Evolutionary conservation across 202 grass and related monocot genomes (phyloP).

Genomic region (Panicum hallii): DNA sequence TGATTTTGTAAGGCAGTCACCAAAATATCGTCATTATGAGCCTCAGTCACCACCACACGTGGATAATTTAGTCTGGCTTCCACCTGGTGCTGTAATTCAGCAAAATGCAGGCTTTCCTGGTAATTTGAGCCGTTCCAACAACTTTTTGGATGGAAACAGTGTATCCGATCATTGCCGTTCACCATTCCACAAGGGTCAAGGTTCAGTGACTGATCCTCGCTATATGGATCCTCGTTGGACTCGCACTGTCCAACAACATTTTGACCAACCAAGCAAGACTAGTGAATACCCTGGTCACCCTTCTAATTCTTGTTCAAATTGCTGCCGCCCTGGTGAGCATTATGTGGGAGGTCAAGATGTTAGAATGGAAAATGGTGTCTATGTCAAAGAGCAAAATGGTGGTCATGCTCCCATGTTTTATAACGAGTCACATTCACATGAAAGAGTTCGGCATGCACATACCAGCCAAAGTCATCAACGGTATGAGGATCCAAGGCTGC

Average conservation of each 20-base stretch:
- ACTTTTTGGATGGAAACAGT: slow-evolving; percentile 65
- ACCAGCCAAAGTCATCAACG: slow-evolving; percentile 63
- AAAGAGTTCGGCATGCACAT: slow-evolving; percentile 60
- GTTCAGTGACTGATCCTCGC: slow-evolving; percentile 56
- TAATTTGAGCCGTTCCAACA: slow-evolving; percentile 65
- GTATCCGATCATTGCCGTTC: slow-evolving; percentile 67
- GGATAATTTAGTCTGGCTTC: slow-evolving; percentile 75
- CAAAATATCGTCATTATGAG: slow-evolving; percentile 66
- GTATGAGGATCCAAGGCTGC: slow-evolving; percentile 65
- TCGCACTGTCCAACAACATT: slow-evolving; percentile 53
- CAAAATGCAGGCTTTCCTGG: slow-evolving; percentile 82
- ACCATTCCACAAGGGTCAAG: slow-evolving; percentile 60
- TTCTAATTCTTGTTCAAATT: slow-evolving; percentile 64
- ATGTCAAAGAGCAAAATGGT: slow-evolving; percentile 64
- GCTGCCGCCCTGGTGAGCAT: slow-evolving; percentile 54
- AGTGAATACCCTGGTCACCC: slow-evolving; percentile 63
- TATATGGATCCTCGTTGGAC: slow-evolving; percentile 66
- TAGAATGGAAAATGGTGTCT: slow-evolving; percentile 65
- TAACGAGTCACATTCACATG: slow-evolving; percentile 67
- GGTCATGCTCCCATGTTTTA: slow-evolving; percentile 57
- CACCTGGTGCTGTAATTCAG: slow-evolving; percentile 68
- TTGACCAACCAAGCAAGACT: slow-evolving; percentile 57
- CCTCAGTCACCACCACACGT: slow-evolving; percentile 58
- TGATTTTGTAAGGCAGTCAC: slow-evolving; percentile 60
- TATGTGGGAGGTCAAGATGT: slow-evolving; percentile 67